Evolutionary conservation across 2,329 filamentous ascomycete species (phyloP).

Genomic region (Calonectria hawksworthii): DNA sequence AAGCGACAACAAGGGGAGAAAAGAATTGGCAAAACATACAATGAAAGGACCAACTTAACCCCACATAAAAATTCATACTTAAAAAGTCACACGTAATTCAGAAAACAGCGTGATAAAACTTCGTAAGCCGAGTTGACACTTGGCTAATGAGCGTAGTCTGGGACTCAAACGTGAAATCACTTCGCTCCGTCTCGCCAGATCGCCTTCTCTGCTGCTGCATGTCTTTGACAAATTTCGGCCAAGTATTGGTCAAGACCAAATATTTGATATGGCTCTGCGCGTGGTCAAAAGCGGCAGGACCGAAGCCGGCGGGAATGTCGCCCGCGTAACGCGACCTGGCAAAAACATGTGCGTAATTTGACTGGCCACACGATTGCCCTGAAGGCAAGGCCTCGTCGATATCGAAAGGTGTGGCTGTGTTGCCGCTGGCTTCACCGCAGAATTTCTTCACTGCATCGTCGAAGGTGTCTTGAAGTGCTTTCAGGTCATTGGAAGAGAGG

Average conservation of each 20-base stretch:
- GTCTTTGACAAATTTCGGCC: conserved; percentile 69
- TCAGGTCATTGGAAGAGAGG: conserved; percentile 67
- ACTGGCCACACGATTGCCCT: not conserved
- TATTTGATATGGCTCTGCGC: conserved; percentile 75
- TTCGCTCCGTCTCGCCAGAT: not conserved
- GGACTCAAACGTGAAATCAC: not conserved
- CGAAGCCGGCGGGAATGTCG: conserved; percentile 63
- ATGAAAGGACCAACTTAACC: no score
- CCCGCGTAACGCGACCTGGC: conserved; percentile 51
- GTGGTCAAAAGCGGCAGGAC: conserved; percentile 68
- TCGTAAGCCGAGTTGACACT: not conserved
- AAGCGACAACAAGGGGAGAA: not conserved
- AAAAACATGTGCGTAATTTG: not conserved
- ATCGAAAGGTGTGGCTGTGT: conserved; percentile 57
- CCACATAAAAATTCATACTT: not conserved
- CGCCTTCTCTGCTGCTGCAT: not conserved
- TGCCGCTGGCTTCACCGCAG: conserved; percentile 53
- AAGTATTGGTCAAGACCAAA: conserved; percentile 77
- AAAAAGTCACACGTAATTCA: not conserved
- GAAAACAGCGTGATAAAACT: not conserved
- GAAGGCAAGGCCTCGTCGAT: not conserved
- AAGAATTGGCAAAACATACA: not conserved
- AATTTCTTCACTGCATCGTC: conserved; percentile 62
- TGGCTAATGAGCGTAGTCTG: not conserved
- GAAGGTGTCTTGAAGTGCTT: conserved; percentile 68